phyloP scores from a whole-genome alignment of 768 basidiomycete genomes.

The Auricularia sp. region DNA sequence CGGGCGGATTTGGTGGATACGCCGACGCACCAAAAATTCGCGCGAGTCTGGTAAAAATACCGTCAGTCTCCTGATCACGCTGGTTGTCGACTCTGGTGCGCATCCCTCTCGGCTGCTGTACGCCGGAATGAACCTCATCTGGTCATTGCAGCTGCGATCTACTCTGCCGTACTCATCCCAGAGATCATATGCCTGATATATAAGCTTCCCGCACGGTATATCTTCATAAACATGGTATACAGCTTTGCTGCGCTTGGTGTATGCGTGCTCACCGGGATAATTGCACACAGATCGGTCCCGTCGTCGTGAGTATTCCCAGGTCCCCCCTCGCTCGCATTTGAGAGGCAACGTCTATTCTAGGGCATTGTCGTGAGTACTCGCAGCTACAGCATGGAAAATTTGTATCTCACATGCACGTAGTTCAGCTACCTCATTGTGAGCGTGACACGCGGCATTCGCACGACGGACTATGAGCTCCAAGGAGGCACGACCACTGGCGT shows the following conservation, averaged over 20 bases:
- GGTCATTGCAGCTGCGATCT: neutral
- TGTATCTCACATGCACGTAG: no score
- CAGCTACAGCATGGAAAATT: no score
- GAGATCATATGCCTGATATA: neutral
- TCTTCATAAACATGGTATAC: neutral
- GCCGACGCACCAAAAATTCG: neutral
- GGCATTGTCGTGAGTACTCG: no score
- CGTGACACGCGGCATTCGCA: no score
- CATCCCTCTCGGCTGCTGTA: neutral
- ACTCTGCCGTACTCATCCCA: neutral
- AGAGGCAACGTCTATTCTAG: no score
- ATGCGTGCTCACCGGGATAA: neutral
- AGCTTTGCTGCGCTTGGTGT: neutral
- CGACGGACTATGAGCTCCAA: no score
- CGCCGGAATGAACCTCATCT: neutral
- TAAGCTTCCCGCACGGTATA: neutral
- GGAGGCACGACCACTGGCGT: no score
- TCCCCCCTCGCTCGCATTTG: no score
- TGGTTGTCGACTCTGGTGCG: neutral
- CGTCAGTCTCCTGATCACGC: neutral
- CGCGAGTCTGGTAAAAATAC: neutral
- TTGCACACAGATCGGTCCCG: neutral
- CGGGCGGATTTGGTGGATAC: neutral
- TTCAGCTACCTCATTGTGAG: no score
- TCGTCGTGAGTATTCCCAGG: neutral